Conservation (phyloP, 495 filamentous ascomycete species). For the Hypoxylon trugodes region DNA sequence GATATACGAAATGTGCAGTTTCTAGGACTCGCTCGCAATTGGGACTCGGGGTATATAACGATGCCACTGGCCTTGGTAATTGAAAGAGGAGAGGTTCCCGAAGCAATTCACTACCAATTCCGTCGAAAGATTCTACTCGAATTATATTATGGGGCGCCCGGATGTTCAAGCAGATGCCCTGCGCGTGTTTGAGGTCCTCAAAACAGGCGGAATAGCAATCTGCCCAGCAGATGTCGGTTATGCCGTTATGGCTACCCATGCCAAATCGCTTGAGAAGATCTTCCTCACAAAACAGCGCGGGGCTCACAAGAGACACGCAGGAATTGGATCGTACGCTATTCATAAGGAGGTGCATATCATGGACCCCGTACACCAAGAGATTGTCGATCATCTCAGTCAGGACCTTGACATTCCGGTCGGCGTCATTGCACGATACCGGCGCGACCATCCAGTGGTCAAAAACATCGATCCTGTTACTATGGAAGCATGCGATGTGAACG, state of each 20-base stretch:
- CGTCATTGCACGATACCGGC: neutral
- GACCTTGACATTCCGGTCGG: slow-evolving; percentile 2
- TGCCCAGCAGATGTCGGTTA: slow-evolving; percentile 3
- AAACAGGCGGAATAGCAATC: slow-evolving; percentile 1
- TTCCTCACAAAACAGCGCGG: slow-evolving; percentile 2
- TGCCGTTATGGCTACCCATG: neutral
- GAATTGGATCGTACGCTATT: slow-evolving; percentile 2
- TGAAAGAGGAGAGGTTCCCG: neutral
- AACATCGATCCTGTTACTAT: slow-evolving; percentile 3
- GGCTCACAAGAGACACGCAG: neutral
- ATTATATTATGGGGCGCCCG: neutral
- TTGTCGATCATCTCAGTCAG: slow-evolving; percentile 4
- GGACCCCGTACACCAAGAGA: neutral
- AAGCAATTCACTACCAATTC: too few species aligned
- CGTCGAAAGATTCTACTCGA: too few species aligned
- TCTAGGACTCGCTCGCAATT: neutral
- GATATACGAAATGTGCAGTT: neutral
- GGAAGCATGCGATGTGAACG: neutral
- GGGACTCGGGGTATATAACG: neutral
- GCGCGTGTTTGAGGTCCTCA: slow-evolving; percentile 1
- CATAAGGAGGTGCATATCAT: neutral
- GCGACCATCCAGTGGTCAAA: neutral
- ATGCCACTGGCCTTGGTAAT: neutral
- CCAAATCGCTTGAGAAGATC: slow-evolving; percentile 4
- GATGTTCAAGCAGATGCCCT: slow-evolving; percentile 1